Percentiles rank a stretch among this genome's conserved stretches.
phyloP scores from a whole-genome alignment of 2,329 filamentous ascomycete species.

The Chalara sp. region DNA sequence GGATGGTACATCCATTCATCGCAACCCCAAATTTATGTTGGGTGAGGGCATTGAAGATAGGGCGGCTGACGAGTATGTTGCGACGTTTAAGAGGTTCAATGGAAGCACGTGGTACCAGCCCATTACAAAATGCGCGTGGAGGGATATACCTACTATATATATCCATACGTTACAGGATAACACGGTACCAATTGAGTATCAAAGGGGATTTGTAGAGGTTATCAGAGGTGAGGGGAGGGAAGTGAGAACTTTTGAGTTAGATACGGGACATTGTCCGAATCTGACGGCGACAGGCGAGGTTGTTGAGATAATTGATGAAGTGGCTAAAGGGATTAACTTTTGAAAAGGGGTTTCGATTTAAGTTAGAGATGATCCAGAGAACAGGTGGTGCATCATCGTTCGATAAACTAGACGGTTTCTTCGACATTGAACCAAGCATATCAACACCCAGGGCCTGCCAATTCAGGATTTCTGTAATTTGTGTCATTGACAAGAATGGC shows the following conservation, averaged over 20 bases:
- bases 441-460: too few species aligned
- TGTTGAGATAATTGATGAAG: slow-evolving; percentile 4
- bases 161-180: slow-evolving; percentile 6
- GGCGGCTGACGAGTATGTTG: slow-evolving; percentile 1
- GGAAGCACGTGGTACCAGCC: slow-evolving; percentile 5
- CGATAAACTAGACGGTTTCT: too few species aligned
- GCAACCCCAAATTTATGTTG: slow-evolving; percentile 4
- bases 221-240: slow-evolving; percentile 2
- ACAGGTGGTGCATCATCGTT: too few species aligned
- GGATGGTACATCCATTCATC: slow-evolving; percentile 1
- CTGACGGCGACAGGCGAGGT: slow-evolving; percentile 7
- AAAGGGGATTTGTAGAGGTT: slow-evolving; percentile 5
- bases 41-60: slow-evolving; percentile 1
- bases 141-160: slow-evolving; percentile 6
- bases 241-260: slow-evolving; percentile 5
- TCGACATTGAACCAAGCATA: too few species aligned
- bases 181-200: slow-evolving; percentile 9
- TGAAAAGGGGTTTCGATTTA: too few species aligned
- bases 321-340: background rate
- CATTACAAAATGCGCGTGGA: slow-evolving; percentile 7
- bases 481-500: too few species aligned
- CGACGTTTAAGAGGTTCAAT: slow-evolving; percentile 6
- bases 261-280: slow-evolving; percentile 8
- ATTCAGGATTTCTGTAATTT: too few species aligned
- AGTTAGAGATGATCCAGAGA: too few species aligned